Evolutionary conservation across 495 filamentous ascomycete species (phyloP), one percentile per base, ranked within the genome.

Genomic region (Parachaetomium inaequale): DNA sequence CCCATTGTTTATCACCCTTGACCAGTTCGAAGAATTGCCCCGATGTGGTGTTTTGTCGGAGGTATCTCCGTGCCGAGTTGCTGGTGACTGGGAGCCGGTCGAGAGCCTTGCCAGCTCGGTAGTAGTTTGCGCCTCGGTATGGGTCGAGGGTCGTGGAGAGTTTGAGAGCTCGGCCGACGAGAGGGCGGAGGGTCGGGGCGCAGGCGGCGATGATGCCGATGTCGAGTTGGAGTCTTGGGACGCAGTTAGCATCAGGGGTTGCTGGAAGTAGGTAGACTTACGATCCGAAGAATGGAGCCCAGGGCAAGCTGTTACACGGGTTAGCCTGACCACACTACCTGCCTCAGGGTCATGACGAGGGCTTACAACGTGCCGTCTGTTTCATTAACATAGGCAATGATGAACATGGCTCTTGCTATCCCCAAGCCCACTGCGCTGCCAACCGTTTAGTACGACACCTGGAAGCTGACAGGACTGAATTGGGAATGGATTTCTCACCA

Each of bases 261-360:
- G 7, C 2, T 19, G 7, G 3, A 51, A 31, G 40, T 26, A 51
- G 67, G 46, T 29, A 28, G 19, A 55, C 73, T 68, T 65, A 74
- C 72, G 69, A 63, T 59, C 64, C 70, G 34, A 72, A 74, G 60
- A 70, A 72, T 0, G 64, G 66, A 7, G 70, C 64, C 17, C 56
- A 65, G 4, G 64, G 67, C 14, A 49, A 61, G 43, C 66, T 70
- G 28, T 12, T 1, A 34, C 2, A 21, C 42, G 23, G 5, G n/a
- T 55, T 49, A 47, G 51, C 25, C 17, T 14, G n/a, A 21, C 11
- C 10, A 14, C 45, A 55, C 29, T 26, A 47, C n/a, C 2, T 47
- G 25, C n/a, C 2, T 47, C 31, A 8, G 50, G 50, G 29, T 11
- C 38, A 53, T 45, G 32, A 10, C 29, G 10, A 14, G n/a, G 40